phyloP scores from a whole-genome alignment of 2,329 filamentous ascomycete species.

The Gremmenia infestans region DNA sequence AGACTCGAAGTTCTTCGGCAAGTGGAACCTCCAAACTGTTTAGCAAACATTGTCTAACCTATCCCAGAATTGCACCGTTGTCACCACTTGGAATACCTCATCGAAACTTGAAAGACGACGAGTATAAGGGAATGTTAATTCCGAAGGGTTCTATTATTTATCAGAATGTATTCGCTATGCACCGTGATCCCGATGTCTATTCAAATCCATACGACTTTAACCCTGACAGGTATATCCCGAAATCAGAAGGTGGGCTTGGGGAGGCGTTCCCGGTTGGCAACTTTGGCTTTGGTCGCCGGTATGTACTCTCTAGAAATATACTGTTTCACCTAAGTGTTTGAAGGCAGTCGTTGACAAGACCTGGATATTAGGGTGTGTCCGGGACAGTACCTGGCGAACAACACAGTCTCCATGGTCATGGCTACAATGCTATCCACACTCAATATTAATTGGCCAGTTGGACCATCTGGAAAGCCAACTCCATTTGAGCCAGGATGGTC shows the following conservation, averaged over 20 bases:
- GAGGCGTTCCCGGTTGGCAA: conserved; percentile 43
- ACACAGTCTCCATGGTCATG: conserved; percentile 30
- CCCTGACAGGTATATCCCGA: conserved; percentile 40
- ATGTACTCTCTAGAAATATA: no score
- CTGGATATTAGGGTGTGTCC: no score
- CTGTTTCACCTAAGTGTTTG: no score
- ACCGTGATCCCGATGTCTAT: conserved; percentile 43
- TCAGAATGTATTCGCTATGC: conserved; percentile 50
- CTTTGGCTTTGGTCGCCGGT: conserved; percentile 46
- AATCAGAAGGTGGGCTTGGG: conserved; percentile 36
- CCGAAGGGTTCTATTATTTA: conserved; percentile 50
- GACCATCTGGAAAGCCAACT: conserved; percentile 30
- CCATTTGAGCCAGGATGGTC: no score
- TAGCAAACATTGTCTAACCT: no score
- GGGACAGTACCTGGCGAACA: no score
- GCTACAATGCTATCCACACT: conserved; percentile 37
- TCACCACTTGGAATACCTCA: conserved; percentile 51
- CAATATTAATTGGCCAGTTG: conserved; percentile 31
- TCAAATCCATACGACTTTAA: conserved; percentile 39
- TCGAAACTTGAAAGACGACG: conserved; percentile 47
- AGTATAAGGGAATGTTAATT: conserved; percentile 52
- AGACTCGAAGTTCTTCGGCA: conserved; percentile 20
- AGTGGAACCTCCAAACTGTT: conserved; percentile 43
- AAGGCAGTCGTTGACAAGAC: no score
- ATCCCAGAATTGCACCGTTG: conserved; percentile 29